Evolutionary conservation across 2,329 filamentous ascomycete genomes (phyloP).

Genomic region (Emergomyces pasteurianus): DNA sequence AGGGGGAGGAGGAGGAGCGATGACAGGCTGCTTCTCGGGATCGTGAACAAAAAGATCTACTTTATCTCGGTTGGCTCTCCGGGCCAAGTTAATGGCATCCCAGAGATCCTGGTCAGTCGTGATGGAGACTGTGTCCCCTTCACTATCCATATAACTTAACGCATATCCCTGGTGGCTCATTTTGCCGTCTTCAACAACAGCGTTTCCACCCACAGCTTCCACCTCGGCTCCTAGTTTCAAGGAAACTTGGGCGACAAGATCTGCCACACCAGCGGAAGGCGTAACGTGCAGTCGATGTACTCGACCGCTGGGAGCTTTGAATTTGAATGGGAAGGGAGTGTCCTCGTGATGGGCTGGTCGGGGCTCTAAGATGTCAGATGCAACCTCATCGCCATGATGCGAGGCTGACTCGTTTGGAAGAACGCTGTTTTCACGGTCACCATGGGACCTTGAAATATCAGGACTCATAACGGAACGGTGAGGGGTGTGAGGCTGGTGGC

Average conservation of each 20-base stretch:
- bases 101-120: constrained; percentile 88
- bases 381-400: constrained; percentile 72
- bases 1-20: constrained; percentile 14
- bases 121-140: constrained; percentile 92
- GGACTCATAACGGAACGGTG: constrained; percentile 72
- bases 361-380: constrained; percentile 51
- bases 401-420: constrained; percentile 91
- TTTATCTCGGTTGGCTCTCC: constrained; percentile 70
- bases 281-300: constrained; percentile 84
- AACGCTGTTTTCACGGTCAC: constrained; percentile 70
- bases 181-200: constrained; percentile 66
- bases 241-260: constrained; percentile 65
- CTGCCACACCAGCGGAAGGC: constrained; percentile 65
- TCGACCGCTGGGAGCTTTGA: constrained; percentile 90
- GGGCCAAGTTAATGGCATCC: constrained; percentile 77
- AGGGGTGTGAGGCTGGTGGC: constrained; percentile 51
- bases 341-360: constrained; percentile 48
- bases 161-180: constrained; percentile 71
- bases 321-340: constrained; percentile 90
- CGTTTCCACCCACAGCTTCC: constrained; percentile 70
- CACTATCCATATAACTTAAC: constrained; percentile 90
- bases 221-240: constrained; percentile 77
- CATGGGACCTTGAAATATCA: constrained; percentile 50
- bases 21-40: constrained; percentile 74
- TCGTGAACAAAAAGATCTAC: constrained; percentile 96